Evolutionary conservation across 768 basidiomycete genomes (phyloP).

Genomic region (Clitopilus hobsonii): DNA sequence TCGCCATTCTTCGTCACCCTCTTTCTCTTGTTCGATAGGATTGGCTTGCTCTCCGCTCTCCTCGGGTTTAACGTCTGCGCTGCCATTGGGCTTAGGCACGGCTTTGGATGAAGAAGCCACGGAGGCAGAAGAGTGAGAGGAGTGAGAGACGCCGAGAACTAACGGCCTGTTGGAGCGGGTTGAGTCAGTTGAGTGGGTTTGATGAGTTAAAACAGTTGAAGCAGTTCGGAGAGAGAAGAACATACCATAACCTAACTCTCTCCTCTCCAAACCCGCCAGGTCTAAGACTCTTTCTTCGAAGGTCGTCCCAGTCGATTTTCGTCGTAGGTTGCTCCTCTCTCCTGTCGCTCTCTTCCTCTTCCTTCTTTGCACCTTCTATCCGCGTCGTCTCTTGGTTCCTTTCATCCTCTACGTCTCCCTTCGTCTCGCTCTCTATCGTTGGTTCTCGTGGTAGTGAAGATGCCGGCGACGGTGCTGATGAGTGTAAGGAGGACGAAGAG

Average conservation of each 20-base stretch:
- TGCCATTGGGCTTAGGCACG: too few relatives aligned
- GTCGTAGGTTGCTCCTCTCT: neutral
- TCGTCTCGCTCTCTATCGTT: too few relatives aligned
- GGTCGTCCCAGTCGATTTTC: conserved; percentile 38
- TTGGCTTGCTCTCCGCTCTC: too few relatives aligned
- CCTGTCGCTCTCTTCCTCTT: too few relatives aligned
- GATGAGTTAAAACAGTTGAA: conserved; percentile 10
- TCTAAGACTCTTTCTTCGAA: conserved; percentile 42
- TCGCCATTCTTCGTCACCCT: neutral
- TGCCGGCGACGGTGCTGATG: too few relatives aligned
- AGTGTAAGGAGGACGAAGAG: too few relatives aligned
- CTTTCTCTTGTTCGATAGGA: conserved; percentile 3
- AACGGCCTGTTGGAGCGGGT: conserved; percentile 7
- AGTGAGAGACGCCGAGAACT: conserved; percentile 12
- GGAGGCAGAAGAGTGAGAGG: too few relatives aligned
- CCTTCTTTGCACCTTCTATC: neutral
- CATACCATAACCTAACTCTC: conserved; percentile 55
- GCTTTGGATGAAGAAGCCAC: too few relatives aligned
- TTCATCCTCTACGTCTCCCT: neutral
- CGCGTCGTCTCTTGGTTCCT: too few relatives aligned
- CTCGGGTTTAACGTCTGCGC: too few relatives aligned
- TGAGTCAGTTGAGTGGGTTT: neutral
- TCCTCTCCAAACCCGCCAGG: conserved; percentile 63
- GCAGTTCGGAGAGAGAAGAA: neutral
- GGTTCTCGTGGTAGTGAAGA: too few relatives aligned